Conservation (phyloP, 2,329 filamentous ascomycete species). For the Penicillium decumbens region DNA sequence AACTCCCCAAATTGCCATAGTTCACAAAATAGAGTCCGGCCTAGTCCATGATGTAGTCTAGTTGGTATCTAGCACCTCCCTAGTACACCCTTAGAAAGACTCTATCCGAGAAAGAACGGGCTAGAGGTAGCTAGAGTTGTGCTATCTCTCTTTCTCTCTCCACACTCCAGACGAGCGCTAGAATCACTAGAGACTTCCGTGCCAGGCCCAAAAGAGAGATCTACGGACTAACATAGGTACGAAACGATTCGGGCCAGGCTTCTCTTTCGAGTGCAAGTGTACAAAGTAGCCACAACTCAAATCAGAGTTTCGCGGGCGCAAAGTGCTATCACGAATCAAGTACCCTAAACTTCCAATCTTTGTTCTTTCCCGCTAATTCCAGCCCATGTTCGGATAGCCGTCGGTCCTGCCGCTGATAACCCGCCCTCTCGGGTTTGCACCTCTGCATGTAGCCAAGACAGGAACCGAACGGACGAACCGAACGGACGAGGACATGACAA, state of each 20-base stretch:
- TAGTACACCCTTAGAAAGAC: background rate
- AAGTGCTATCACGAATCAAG: background rate
- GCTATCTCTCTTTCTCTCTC: background rate
- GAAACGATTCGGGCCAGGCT: slow-evolving; percentile 4
- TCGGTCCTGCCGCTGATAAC: background rate
- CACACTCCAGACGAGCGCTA: background rate
- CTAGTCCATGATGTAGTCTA: background rate
- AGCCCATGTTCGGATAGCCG: background rate
- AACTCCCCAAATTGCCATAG: background rate
- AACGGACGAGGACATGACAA: background rate
- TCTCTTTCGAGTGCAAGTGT: slow-evolving; percentile 6
- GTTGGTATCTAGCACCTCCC: background rate
- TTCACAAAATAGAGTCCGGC: background rate
- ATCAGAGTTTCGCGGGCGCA: background rate
- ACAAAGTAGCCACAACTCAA: background rate
- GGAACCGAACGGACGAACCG: background rate
- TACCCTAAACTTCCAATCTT: background rate
- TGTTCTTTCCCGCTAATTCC: background rate
- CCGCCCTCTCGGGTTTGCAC: background rate
- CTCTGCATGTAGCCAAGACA: background rate
- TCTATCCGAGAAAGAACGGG: background rate
- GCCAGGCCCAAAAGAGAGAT: background rate
- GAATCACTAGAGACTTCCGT: background rate
- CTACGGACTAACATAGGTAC: background rate
- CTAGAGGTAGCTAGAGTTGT: background rate